These are phyloP conservation scores for Erodium texanum DNA, from an alignment of 441 rosid species.

Conservation along the genomic window DNA sequence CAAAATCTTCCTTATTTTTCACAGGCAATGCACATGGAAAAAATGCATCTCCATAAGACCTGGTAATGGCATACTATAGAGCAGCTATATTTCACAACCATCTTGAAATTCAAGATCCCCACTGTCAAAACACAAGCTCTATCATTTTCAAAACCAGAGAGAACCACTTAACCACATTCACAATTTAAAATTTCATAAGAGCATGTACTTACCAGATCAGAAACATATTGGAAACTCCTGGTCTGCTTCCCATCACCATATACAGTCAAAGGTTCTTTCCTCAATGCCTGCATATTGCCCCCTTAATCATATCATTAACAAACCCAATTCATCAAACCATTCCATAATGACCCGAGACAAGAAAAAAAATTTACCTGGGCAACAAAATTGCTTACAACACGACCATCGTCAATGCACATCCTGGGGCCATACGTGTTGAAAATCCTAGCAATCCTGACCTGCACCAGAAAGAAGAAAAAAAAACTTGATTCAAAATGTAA, in stretches of 20 bases:
- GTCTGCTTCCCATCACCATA: slow-evolving; percentile 97
- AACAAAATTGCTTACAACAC: slow-evolving; percentile 90
- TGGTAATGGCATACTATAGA: background rate
- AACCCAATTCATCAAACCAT: background rate
- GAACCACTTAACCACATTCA: background rate
- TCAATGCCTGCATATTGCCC: slow-evolving; percentile 51
- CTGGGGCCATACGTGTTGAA: slow-evolving; percentile 91
- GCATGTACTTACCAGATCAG: slow-evolving; percentile 61
- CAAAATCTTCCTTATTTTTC: background rate
- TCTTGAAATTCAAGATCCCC: background rate
- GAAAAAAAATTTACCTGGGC: slow-evolving; percentile 52
- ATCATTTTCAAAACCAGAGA: background rate
- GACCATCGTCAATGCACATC: slow-evolving; percentile 91
- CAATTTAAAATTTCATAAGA: background rate
- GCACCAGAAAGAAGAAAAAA: too few relatives aligned
- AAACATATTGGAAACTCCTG: slow-evolving; percentile 90
- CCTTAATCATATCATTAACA: slow-evolving; percentile 7
- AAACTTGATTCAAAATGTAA: background rate
- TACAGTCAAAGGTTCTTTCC: slow-evolving; percentile 90
- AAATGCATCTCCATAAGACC: background rate
- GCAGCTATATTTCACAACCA: background rate
- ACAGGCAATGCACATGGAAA: background rate
- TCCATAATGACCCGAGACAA: background rate
- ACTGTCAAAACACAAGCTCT: background rate
- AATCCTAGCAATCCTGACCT: slow-evolving; percentile 88